phyloP scores from a whole-genome alignment of 176 grass and related monocot genomes.

The Carex kokanica region DNA sequence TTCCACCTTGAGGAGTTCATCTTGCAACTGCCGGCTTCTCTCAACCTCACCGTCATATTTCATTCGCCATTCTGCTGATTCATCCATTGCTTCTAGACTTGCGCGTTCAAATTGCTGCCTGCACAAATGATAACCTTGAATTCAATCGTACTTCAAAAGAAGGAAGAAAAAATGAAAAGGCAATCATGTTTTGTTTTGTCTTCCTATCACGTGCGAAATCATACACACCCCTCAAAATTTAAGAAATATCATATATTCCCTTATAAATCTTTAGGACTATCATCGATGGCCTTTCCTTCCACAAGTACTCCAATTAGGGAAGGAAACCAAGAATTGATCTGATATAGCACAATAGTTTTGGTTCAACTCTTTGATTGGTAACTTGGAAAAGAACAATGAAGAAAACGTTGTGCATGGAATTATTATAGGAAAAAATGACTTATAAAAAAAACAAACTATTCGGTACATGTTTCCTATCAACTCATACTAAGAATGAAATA shows the following conservation, averaged over 20 bases:
- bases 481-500: not conserved
- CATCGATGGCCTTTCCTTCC: not conserved
- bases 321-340: not conserved
- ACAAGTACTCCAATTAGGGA: not conserved
- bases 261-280: not conserved
- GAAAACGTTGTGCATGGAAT: not conserved
- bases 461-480: not conserved
- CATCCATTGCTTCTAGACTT: constrained; percentile 95
- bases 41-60: constrained; percentile 73
- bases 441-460: not conserved
- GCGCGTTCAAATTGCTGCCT: constrained; percentile 48
- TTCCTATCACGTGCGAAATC: not conserved
- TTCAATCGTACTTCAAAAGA: not conserved
- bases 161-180: not conserved
- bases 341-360: not conserved
- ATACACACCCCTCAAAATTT: not conserved
- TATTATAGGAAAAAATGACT: not conserved
- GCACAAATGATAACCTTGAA: constrained; percentile 11
- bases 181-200: not conserved
- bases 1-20: constrained; percentile 67
- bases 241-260: not conserved
- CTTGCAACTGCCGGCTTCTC: constrained; percentile 53
- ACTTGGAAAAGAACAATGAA: not conserved
- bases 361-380: not conserved
- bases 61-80: constrained; percentile 95